Evolutionary conservation across 768 basidiomycete genomes (phyloP).

Genomic region (Amanita thiersii): DNA sequence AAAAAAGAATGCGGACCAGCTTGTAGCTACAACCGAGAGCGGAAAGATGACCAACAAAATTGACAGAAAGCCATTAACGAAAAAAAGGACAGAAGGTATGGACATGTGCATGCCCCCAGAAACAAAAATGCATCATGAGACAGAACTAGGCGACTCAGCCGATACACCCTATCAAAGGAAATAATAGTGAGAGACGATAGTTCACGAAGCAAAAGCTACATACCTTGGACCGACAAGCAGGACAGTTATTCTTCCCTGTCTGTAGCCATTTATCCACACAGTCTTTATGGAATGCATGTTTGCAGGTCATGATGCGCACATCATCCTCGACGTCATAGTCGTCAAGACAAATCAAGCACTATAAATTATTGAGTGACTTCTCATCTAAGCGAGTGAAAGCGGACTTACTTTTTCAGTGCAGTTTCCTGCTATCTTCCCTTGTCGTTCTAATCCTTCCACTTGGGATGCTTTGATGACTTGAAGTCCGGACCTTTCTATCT

Average conservation of each 20-base stretch:
- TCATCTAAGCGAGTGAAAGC: background rate
- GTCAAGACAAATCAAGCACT: conserved; percentile 84
- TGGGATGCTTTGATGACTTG: conserved; percentile 58
- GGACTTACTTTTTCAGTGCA: conserved; percentile 68
- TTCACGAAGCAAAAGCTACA: conserved; percentile 14
- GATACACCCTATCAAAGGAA: conserved; percentile 21
- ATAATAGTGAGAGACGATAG: conserved; percentile 1
- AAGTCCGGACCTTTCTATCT: conserved; percentile 79
- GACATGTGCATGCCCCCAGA: background rate
- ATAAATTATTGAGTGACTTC: conserved; percentile 2
- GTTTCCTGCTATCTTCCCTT: conserved; percentile 63
- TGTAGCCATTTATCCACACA: conserved; percentile 90
- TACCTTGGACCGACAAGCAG: conserved; percentile 79
- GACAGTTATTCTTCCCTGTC: conserved; percentile 84
- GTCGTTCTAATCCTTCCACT: conserved; percentile 46
- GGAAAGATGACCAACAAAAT: background rate
- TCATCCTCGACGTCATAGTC: conserved; percentile 78
- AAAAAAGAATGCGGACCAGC: background rate
- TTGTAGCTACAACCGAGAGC: background rate
- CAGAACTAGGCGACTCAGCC: conserved; percentile 12
- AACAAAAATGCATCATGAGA: too few species aligned
- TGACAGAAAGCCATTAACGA: background rate
- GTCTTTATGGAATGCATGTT: conserved; percentile 82
- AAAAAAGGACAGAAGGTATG: background rate
- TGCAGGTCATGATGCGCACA: conserved; percentile 72